Base-by-base conservation (phyloP, 768 basidiomycete genomes). In the Lactifluus rugatus region DNA sequence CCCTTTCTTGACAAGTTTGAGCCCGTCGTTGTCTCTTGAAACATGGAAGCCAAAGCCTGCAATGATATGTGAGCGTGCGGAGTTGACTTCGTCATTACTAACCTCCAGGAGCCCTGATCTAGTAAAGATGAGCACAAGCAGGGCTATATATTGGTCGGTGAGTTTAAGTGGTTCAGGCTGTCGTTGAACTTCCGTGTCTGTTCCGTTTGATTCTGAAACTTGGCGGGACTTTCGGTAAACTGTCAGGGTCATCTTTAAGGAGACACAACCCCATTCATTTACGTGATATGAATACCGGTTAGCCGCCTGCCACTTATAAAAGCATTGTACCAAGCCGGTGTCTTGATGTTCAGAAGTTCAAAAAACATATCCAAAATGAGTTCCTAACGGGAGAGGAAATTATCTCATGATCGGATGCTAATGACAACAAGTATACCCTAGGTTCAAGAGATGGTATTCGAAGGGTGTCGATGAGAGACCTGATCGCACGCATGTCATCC, bases 361-460 rank as follows among this genome's bases (percentile, higher is more conserved):
- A 97, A 97, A 66, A 98, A 88, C 81, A 96, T 87, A 64, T 98
- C 92, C 52, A 98, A 75, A 36, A 97, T 77, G 31, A 93, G 82
- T 75, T 97, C 95, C 94, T 96, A 65, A 41, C 3, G 17, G 44
- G 5, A 2, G 58, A 19, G 5, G 31, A 57, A 10, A 61, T 50
- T 44, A 41, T 21, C 31, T 41, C 11, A 19, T 23, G 48, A 5
- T 14, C 53, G 25, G 26, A 26, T 51, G 28, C 9, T 5, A 7
- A 25, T n/a, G 16, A 37, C 21, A 37, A 34, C 8, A 9, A 8
- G 2, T 83, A 62, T 68, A 93, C 94, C 68, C 93, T 77, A 48
- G 89, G 85, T 48, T 91, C 86, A 26, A 91, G 76, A 2, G 89
- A 91, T 1, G 95, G 93, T 71, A 96, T 89, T 61, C 84, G 82